A percentile compares a stretch with the other conserved stretches of the same genome.
Evolutionary conservation across 2,329 filamentous ascomycete genomes (phyloP).

Genomic region (Penicillium sp.): DNA sequence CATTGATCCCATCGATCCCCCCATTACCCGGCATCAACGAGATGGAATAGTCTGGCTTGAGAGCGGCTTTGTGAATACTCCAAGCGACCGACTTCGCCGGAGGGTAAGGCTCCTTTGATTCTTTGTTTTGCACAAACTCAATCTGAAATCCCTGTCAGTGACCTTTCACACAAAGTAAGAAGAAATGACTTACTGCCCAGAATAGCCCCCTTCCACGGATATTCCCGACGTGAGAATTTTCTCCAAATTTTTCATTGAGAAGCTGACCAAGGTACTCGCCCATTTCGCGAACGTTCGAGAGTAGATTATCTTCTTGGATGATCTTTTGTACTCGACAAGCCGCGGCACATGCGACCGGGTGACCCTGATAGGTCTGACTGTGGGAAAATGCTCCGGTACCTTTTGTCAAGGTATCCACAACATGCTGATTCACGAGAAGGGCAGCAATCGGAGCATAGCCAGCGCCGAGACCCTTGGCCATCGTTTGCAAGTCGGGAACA

Average conservation of each 20-base stretch:
- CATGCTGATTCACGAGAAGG: constrained; percentile 50
- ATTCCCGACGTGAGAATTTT: constrained; percentile 53
- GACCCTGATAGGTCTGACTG: constrained; percentile 61
- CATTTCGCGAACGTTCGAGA: constrained; percentile 44
- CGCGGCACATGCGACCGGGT: constrained; percentile 54
- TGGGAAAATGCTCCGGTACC: constrained; percentile 53
- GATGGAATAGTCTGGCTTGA: constrained; percentile 44
- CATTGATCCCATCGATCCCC: constrained; percentile 51
- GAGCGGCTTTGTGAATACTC: constrained; percentile 50
- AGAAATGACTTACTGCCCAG: constrained; percentile 50
- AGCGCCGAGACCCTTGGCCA: constrained; percentile 60
- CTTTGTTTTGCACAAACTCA: constrained; percentile 57
- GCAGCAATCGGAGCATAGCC: constrained; percentile 57
- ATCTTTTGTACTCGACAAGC: constrained; percentile 56
- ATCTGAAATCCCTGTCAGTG: constrained; percentile 39
- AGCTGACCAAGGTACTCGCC: constrained; percentile 35
- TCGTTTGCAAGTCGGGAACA: constrained; percentile 57
- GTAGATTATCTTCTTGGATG: constrained; percentile 51
- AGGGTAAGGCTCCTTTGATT: constrained; percentile 53
- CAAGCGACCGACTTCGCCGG: constrained; percentile 44
- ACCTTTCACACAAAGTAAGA: background rate
- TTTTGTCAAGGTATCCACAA: constrained; percentile 49
- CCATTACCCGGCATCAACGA: constrained; percentile 56
- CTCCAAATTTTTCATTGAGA: constrained; percentile 45
- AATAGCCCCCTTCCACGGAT: constrained; percentile 59